Evolutionary conservation across 2,329 filamentous ascomycete genomes (phyloP).

Genomic region (Periconia digitata): DNA sequence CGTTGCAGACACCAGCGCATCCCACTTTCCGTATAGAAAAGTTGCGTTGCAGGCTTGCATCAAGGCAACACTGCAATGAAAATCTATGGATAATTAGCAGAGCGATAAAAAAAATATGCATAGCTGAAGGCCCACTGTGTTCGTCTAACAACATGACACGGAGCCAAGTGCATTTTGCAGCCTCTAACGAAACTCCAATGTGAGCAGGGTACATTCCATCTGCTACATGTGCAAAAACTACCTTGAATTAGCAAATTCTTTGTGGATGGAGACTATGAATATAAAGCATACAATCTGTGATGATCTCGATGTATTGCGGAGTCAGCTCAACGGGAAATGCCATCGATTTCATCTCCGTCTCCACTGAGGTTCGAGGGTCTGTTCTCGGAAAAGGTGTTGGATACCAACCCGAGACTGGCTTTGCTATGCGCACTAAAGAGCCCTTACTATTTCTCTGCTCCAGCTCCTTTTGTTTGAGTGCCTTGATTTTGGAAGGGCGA

Average conservation of each 20-base stretch:
- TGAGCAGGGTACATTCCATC: conserved; percentile 1
- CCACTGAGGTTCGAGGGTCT: background rate
- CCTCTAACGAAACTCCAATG: conserved; percentile 1
- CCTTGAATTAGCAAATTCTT: background rate
- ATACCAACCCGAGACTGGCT: background rate
- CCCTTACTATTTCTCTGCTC: background rate
- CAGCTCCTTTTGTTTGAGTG: background rate
- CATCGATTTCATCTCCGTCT: background rate
- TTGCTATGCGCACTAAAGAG: background rate
- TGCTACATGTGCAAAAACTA: background rate
- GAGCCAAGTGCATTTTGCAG: conserved; percentile 1
- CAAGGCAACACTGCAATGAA: conserved; percentile 3
- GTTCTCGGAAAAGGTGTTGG: background rate
- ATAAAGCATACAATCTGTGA: background rate
- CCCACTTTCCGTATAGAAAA: background rate
- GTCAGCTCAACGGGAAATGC: conserved; percentile 2
- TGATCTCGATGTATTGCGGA: background rate
- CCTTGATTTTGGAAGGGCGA: background rate
- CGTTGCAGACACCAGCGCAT: background rate
- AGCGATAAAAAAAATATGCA: background rate
- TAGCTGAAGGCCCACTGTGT: background rate
- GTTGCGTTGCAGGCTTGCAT: conserved; percentile 7
- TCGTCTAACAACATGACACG: background rate
- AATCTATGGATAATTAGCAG: background rate
- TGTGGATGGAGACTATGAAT: no score